Evolutionary conservation across 2,329 filamentous ascomycete species (phyloP).

Genomic region (Aspergillus terreus): DNA sequence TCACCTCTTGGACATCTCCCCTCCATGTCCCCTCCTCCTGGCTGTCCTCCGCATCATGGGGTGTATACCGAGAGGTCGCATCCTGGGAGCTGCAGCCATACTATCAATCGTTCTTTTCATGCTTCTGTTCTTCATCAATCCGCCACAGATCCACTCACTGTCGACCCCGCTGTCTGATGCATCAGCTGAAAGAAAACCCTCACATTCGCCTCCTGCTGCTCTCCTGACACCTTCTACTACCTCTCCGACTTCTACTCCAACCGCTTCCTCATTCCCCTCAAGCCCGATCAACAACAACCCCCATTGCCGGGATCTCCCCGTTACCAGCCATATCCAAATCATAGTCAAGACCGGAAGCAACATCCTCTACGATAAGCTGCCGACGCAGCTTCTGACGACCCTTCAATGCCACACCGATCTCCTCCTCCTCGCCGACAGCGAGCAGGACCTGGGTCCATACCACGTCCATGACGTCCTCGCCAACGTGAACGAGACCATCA

Average conservation of each 20-base stretch:
- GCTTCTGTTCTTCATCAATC: conserved; percentile 1
- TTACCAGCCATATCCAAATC: conserved; percentile 47
- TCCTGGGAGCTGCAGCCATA: neutral
- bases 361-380: conserved; percentile 50
- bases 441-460: conserved; percentile 28
- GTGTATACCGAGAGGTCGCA: neutral
- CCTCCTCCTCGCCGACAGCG: conserved; percentile 42
- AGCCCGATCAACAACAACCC: neutral
- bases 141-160: conserved; percentile 2
- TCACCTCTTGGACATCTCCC: neutral
- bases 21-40: neutral
- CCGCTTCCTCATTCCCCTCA: conserved; percentile 12
- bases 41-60: neutral
- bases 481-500: conserved; percentile 39
- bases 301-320: conserved; percentile 28
- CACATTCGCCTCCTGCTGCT: neutral
- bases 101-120: neutral
- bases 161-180: neutral
- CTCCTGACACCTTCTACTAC: neutral
- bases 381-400: conserved; percentile 53
- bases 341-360: conserved; percentile 58
- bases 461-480: conserved; percentile 31
- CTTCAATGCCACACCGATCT: conserved; percentile 50
- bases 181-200: neutral
- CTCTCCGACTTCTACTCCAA: conserved; percentile 30